phyloP scores from a whole-genome alignment of 495 filamentous ascomycete genomes.

The Podospora fimiseda region DNA sequence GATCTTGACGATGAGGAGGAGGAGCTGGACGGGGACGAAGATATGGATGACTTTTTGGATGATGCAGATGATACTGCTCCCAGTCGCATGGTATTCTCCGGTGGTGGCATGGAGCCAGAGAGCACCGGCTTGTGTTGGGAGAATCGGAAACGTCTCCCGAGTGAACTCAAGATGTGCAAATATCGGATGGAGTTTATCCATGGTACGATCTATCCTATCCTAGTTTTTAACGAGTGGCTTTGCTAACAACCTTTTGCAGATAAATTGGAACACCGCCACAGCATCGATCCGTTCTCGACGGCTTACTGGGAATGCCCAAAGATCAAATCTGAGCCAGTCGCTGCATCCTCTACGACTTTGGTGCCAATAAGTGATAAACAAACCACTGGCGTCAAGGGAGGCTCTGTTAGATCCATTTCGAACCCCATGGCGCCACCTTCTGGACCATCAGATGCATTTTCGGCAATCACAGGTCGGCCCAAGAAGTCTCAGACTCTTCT shows the following conservation, averaged over 20 bases:
- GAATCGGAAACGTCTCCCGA: conserved; percentile 39
- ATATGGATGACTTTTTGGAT: conserved; percentile 71
- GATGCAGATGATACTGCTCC: conserved; percentile 54
- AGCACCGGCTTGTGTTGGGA: conserved; percentile 81
- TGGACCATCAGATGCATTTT: conserved; percentile 19
- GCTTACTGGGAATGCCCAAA: conserved; percentile 63
- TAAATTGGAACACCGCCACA: conserved; percentile 34
- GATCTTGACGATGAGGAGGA: conserved; percentile 74
- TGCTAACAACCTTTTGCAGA: conserved; percentile 20
- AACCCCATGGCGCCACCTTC: conserved; percentile 1
- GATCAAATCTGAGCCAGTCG: conserved; percentile 1
- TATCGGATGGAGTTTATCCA: conserved; percentile 69
- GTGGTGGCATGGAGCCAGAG: conserved; percentile 66
- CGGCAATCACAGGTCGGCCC: conserved; percentile 13
- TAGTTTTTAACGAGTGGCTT: conserved; percentile 6
- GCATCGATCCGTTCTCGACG: conserved; percentile 79
- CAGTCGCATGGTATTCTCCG: conserved; percentile 38
- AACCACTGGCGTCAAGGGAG: too few relatives aligned
- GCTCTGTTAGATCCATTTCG: too few relatives aligned
- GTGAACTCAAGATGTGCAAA: conserved; percentile 38
- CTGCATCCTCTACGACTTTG: conserved; percentile 2
- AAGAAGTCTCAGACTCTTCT: conserved; percentile 21
- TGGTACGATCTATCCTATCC: conserved; percentile 41
- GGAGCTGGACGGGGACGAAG: conserved; percentile 54
- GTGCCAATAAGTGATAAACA: background rate